Evolutionary conservation across 306 rosid genomes (phyloP), one percentile per base, ranked within the genome.

Genomic region (Prunus mongolica): DNA sequence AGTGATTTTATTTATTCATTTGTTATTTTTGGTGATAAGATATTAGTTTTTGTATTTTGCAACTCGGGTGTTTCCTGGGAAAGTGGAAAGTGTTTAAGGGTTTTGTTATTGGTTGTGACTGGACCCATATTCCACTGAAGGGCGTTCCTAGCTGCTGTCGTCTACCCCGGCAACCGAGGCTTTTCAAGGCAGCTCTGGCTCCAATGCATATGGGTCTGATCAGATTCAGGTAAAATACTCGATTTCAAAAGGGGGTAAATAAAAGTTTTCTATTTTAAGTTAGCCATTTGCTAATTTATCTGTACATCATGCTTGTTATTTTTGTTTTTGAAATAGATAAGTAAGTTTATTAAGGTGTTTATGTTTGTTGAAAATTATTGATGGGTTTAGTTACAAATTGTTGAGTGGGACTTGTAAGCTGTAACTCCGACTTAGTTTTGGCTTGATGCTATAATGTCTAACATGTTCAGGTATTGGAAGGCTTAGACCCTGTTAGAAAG

Each of bases 401-500:
- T 18, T 71, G 50, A 8, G 14, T 12, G 24, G 69, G 15, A 3
- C 1, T 6, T 47, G 22, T 3, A 30, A 50, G 34, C 51, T 55
- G 24, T 62, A 67, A 61, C 47, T 51, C 51, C 3, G 58, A 38
- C 30, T 16, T 46, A 34, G 62, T 54, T 30, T 47, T 52, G 74
- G 25, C 14, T 20, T 57, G 70, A 55, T 67, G 74, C 49, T 32
- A 13, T 72, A 28, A 44, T 79, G 72, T 68, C 81, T 69, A 41
- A 47, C 79, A 73, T 54, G 12, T 76, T 69, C 61, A 95, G 98
- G 98, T 95, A 6, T 89, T 95, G 82, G 97, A 95, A 87, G 99
- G 99, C 66, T 81, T 95, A 81, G 99, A 95, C 61, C 93, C 99
- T 58, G 99, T 95, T 73, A 87, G 99, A 75, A 95, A 95, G 86